Conservation (phyloP, 805 yeast genomes). For the Nakazawaea wyomingensis region DNA sequence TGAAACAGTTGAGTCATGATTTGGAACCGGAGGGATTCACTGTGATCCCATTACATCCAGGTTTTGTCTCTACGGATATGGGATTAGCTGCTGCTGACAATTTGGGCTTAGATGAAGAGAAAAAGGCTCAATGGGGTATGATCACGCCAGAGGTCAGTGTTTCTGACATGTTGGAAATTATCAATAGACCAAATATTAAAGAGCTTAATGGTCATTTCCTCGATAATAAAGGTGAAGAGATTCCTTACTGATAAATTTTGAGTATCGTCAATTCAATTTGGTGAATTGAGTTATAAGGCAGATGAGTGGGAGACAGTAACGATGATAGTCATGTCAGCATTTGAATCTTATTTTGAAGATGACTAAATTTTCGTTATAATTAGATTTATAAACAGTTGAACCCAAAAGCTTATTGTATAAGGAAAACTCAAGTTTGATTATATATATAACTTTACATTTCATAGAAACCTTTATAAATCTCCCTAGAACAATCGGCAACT, state of each 20-base stretch:
- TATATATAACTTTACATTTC: no score
- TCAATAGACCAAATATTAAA: background rate
- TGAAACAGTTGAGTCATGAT: constrained; percentile 23
- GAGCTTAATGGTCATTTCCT: background rate
- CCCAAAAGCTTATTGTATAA: no score
- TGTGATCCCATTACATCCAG: constrained; percentile 32
- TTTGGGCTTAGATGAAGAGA: background rate
- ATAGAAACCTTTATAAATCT: constrained; percentile 3
- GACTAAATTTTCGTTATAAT: no score
- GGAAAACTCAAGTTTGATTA: no score
- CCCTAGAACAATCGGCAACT: constrained; percentile 6
- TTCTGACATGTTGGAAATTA: background rate
- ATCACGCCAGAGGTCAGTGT: background rate
- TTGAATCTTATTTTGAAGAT: no score
- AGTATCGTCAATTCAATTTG: no score
- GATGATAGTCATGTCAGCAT: no score
- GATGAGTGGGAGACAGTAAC: no score
- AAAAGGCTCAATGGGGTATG: background rate
- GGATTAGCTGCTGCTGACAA: constrained; percentile 10
- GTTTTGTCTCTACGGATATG: constrained; percentile 33
- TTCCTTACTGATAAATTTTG: no score
- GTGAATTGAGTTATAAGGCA: no score
- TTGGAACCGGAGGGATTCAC: constrained; percentile 13
- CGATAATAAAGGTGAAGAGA: background rate
- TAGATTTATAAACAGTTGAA: no score